Evolutionary conservation across 371 early-diverging fungal species (phyloP).

Genomic region (Syncephalastrum monosporum): DNA sequence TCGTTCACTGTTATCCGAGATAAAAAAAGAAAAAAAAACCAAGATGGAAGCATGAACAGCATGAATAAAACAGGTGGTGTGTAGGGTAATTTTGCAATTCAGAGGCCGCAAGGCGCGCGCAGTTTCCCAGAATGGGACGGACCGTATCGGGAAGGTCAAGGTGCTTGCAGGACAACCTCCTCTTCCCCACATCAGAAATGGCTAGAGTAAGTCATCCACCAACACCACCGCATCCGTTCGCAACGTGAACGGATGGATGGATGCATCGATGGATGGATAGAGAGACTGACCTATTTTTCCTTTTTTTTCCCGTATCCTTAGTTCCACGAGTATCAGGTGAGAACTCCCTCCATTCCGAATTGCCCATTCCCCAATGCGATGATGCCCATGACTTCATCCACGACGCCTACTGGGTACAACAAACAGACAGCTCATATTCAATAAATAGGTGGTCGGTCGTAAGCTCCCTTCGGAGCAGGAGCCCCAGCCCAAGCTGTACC

Average conservation of each 20-base stretch:
- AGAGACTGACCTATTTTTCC: not conserved
- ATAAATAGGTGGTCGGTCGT: slow-evolving; percentile 86
- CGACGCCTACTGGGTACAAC: not conserved
- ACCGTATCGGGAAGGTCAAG: too few relatives aligned
- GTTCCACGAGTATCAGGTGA: slow-evolving; percentile 69
- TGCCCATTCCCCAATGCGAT: not conserved
- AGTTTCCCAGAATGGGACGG: too few relatives aligned
- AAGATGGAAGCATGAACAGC: too few relatives aligned
- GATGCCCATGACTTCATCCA: not conserved
- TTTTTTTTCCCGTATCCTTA: slow-evolving; percentile 20
- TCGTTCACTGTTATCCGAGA: too few relatives aligned
- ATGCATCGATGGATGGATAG: slow-evolving; percentile 11
- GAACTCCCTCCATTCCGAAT: slow-evolving; percentile 1
- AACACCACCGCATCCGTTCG: not conserved
- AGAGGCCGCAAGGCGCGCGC: too few relatives aligned
- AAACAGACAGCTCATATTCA: not conserved
- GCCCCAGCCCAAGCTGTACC: slow-evolving; percentile 95
- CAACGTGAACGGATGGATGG: slow-evolving; percentile 11
- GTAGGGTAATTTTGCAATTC: too few relatives aligned
- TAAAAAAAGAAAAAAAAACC: too few relatives aligned
- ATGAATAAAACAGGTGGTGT: too few relatives aligned
- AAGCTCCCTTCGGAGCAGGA: slow-evolving; percentile 94
- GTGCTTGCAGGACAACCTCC: too few relatives aligned
- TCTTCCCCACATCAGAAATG: slow-evolving; percentile 2
- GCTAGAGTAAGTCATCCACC: slow-evolving; percentile 9